Evolutionary conservation across 1,284 basidiomycete species (phyloP).

Genomic region (Cryptococcus floricola): DNA sequence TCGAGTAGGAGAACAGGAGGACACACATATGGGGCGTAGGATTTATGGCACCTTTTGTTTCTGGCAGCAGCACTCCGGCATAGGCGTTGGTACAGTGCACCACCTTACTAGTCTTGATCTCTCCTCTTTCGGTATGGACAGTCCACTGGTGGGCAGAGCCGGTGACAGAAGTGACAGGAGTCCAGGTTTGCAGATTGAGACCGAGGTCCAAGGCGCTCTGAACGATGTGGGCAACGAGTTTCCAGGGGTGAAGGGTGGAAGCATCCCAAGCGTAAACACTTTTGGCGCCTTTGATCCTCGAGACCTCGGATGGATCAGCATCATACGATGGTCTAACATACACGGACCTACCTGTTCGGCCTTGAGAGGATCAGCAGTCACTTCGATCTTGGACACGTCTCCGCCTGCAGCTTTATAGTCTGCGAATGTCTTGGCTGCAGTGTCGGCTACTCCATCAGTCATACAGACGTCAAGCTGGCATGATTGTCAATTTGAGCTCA

Average conservation of each 20-base stretch:
- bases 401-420: constrained; percentile 20
- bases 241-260: constrained; percentile 24
- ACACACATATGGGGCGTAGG: constrained; percentile 22
- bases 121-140: constrained; percentile 19
- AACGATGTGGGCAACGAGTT: constrained; percentile 19
- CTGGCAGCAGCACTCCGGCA: constrained; percentile 16
- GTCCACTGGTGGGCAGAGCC: constrained; percentile 12
- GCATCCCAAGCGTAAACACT: constrained; percentile 20
- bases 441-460: constrained; percentile 12
- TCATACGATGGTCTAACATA: not conserved
- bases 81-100: constrained; percentile 26
- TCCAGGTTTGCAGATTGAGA: constrained; percentile 23
- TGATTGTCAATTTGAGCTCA: not conserved
- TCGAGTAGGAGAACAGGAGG: not conserved
- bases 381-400: constrained; percentile 15
- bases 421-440: constrained; percentile 9
- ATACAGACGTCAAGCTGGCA: constrained; percentile 18
- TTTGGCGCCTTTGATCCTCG: constrained; percentile 17
- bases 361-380: constrained; percentile 6
- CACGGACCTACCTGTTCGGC: constrained; percentile 15
- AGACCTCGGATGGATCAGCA: constrained; percentile 8
- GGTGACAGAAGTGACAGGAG: constrained; percentile 14
- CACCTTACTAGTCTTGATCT: constrained; percentile 12
- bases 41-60: constrained; percentile 15
- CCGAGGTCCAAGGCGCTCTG: constrained; percentile 12